Conservation (phyloP, 2,329 filamentous ascomycete genomes). For the Lachnellula subtilissima region DNA sequence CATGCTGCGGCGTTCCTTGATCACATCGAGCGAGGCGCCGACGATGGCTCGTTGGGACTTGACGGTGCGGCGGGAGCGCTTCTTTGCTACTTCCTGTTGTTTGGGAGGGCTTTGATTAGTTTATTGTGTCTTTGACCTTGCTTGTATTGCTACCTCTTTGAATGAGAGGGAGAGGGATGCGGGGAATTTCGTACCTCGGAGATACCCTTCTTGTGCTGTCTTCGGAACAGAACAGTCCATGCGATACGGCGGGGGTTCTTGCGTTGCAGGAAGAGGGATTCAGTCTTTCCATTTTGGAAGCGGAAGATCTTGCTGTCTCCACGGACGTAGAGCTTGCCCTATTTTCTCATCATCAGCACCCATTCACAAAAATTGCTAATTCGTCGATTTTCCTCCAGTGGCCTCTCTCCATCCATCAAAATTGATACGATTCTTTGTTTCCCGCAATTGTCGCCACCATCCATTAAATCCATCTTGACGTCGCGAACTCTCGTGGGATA, state of each 20-base stretch:
- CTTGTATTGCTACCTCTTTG: background rate
- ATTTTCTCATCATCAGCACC: constrained; percentile 31
- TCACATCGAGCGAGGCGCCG: constrained; percentile 97
- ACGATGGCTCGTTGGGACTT: constrained; percentile 99
- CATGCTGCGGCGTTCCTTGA: constrained; percentile 96
- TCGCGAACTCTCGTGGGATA: background rate
- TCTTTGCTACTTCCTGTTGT: constrained; percentile 96
- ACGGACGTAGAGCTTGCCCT: constrained; percentile 99
- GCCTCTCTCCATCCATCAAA: too few relatives aligned
- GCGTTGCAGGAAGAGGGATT: constrained; percentile 99
- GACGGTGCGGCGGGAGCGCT: constrained; percentile 95
- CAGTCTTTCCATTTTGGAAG: constrained; percentile 99
- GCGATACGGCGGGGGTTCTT: constrained; percentile 99
- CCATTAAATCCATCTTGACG: constrained; percentile 1
- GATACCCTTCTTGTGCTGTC: constrained; percentile 99
- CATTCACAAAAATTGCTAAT: constrained; percentile 1
- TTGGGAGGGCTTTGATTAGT: constrained; percentile 15
- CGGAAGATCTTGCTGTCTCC: constrained; percentile 99
- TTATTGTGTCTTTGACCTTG: background rate
- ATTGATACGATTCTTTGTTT: too few relatives aligned
- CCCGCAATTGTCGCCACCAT: constrained; percentile 12
- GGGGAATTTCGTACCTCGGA: constrained; percentile 76
- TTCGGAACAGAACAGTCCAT: constrained; percentile 97
- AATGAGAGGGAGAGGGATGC: constrained; percentile 4
- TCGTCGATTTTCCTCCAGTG: too few relatives aligned